Base-by-base conservation (phyloP, 176 grass and related monocot species). In the Aegilops longissima region DNA sequence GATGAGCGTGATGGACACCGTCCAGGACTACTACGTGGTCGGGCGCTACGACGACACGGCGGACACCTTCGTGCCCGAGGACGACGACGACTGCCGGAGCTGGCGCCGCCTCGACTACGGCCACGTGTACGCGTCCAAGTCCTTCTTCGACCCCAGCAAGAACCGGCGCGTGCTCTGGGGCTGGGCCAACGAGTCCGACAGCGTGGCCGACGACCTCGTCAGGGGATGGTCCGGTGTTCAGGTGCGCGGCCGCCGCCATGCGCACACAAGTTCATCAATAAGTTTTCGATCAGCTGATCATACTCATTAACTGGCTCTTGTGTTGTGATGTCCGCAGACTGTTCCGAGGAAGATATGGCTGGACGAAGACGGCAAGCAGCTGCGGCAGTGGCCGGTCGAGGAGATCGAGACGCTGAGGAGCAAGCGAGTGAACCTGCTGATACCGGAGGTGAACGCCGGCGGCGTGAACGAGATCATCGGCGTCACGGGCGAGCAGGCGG, bases 131-230 rank as follows among this genome's bases (percentile, higher is more conserved):
- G 72, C 72, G 23, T 75, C 72, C 72, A 75, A 75, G 42, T 75
- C 72, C 40, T 75, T 75, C 42, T 75, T 49, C 39, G 72, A 75
- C 23, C 39, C 72, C 0, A 23, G 51, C 18, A 94, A 84, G 59
- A 80, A 77, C 21, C 84, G 89, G 47, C 87, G 92, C 78, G 80
- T 94, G 68, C 40, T 89, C 62, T 91, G 88, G 89, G 66, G 54
- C 17, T 94, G 92, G 92, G 78, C 87, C 66, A 89, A 86, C 82
- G 92, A 94, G 65, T 94, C 92, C 1, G 92, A 94, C 78, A 86
- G 74, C 44, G 27, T 71, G 20, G 1, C 80, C 5, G 89, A 88
- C 63, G 83, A 83, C 61, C 23, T 81, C 4, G 73, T 64, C 44
- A 91, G 77, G 71, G 92, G 89, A 1, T 94, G 92, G 92, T 63